Evolutionary conservation across 2,329 filamentous ascomycete species (phyloP), one percentile per base, ranked within the genome.

Genomic region (Paramyrothecium sp.): DNA sequence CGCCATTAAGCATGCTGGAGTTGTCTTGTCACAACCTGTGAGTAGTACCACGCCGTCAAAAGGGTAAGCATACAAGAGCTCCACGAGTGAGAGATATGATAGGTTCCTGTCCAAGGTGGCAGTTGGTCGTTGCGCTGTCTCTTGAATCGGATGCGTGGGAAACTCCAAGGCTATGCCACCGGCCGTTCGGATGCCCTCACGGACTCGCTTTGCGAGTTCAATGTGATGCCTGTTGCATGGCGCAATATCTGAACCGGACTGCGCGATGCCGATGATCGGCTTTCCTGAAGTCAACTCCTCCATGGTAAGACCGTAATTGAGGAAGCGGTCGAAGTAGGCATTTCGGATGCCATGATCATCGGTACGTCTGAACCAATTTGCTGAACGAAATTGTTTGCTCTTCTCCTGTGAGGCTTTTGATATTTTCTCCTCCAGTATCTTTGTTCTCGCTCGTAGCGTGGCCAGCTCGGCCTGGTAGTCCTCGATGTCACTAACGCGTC

Each of bases 11-110:
- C 72, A 76, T 16, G 78, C 79, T 16, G 79, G 79, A 0, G 78
- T 81, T 5, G 78, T 82, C 72, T 82, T 82, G 60, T 82, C 79
- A 66, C 79, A 82, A 10, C 79, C 79, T 0, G 79, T 81, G 53
- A 81, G 69, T 23, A 81, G 66, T 17, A 82, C 79, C 21, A 82
- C 75, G 21, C 79, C 79, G 62, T 82, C 79, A 52, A 82, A 67
- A 3, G 77, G 77, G 67, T 81, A 81, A 0, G 73, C 76, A 56
- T 75, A 71, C 44, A 82, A 67, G 19, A 81, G 64, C 65, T 82
- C 79, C 19, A 81, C 78, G 30, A 81, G 67, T 12, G 73, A 69
- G 22, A 82, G 65, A 65, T 81, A 81, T 1, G 76, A 72, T 54
- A 82, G 65, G 60, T 82, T 82, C 10, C 79, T 71, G 65, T 82